These are phyloP conservation scores for Puccinia brachypodii DNA, from an alignment of 1,284 basidiomycete genomes.

Conservation along the genomic window DNA sequence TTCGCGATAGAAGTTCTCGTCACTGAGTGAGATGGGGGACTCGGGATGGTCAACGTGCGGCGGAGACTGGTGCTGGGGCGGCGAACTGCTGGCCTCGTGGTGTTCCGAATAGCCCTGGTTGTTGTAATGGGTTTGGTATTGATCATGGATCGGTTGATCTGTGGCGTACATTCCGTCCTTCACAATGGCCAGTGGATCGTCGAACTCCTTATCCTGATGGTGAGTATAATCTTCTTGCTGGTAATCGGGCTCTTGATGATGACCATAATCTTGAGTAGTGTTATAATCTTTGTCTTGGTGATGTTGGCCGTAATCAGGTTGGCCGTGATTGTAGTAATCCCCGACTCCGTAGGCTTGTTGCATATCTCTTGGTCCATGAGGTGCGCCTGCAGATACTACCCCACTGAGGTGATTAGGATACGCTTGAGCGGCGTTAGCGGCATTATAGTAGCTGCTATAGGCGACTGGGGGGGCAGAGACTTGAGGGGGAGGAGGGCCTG, in stretches of 20 bases:
- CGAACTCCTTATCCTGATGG: neutral
- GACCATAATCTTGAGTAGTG: neutral
- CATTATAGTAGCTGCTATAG: neutral
- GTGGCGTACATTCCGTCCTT: neutral
- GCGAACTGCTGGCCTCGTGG: neutral
- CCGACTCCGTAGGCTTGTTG: neutral
- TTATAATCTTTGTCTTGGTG: neutral
- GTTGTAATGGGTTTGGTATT: neutral
- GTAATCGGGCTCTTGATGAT: neutral
- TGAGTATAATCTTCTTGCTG: neutral
- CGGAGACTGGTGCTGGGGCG: neutral
- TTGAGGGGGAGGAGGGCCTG: neutral
- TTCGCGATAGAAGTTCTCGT: constrained; percentile 6
- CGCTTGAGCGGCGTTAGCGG: neutral
- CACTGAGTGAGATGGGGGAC: constrained; percentile 5
- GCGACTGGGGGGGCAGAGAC: neutral
- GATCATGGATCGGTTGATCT: neutral
- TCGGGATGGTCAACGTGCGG: neutral
- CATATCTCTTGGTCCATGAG: neutral
- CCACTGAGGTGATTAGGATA: neutral
- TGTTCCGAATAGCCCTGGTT: neutral
- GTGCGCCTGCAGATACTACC: neutral
- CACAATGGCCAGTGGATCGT: neutral
- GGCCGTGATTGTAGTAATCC: neutral
- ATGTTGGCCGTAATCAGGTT: neutral